Base-by-base conservation (phyloP, 2,329 filamentous ascomycete species). In the Xylariomycetidae sp. region DNA sequence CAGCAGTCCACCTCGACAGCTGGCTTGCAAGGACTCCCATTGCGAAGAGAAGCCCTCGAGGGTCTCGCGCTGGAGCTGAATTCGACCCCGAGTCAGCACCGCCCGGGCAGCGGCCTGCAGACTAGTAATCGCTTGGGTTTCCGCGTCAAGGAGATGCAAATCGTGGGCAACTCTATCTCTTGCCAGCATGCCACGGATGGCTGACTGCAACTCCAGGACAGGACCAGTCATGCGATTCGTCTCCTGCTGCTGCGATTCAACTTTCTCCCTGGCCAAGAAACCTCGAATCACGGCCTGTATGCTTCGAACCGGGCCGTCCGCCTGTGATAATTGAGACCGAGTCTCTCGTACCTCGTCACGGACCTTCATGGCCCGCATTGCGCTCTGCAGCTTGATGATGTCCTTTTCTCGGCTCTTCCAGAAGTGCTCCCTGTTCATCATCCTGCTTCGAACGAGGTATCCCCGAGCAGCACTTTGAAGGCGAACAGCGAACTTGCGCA, bases 391-490 rank as follows among this genome's bases (percentile, higher is more conserved):
- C 49, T 79, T 77, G 39, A 92, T 61, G 28, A 96, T 72, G 40
- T 86, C 75, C 5, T 70, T 67, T 56, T 90, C 83, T 35, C 79
- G 74, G 32, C 73, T 74, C 52, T 80, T 78, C 76, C 79, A 86
- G 52, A 79, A 72, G 35, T 74, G 62, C 46, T 86, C 76, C 39
- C 79, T 76, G 25, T 74, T 68, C 40, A 66, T 64, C 50, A 83
- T 68, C 24, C 71, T 70, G 31, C 67, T 72, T 40, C 92, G 78
- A 16, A 81, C 71, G 24, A 95, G 64, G 54, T 84, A 77, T 7
- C 87, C 90, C 29, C 90, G 79, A 4, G 77, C 75, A 5, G 78
- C 72, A 41, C 86, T 88, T 58, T 98, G 92, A 13, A 95, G 71
- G 40, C 78, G 71, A 18, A 84, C 67, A 3, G 89, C 85, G 53